Evolutionary conservation across 164 flowering plant species (phyloP).

Genomic region (Houttuynia cordata): DNA sequence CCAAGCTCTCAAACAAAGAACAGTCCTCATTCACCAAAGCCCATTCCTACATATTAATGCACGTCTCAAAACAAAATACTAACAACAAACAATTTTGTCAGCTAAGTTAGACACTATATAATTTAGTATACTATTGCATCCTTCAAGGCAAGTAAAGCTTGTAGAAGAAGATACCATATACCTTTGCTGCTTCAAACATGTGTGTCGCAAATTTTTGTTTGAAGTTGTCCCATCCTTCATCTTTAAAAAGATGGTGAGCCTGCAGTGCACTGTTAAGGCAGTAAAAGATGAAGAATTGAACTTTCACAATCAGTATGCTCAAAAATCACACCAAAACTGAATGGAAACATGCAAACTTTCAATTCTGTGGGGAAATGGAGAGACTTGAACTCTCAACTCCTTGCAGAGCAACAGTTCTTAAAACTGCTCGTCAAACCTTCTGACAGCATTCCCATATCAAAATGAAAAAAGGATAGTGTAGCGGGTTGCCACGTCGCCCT

Average conservation of each 20-base stretch:
- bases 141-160: too few species aligned
- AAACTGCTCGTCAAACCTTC: constrained; percentile 94
- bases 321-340: background rate
- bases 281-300: constrained; percentile 10
- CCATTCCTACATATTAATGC: constrained; percentile 49
- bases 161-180: constrained; percentile 12
- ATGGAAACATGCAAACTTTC: background rate
- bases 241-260: constrained; percentile 83
- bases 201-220: constrained; percentile 74
- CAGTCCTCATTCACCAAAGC: constrained; percentile 38
- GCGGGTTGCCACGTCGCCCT: constrained; percentile 88
- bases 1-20: constrained; percentile 49
- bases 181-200: constrained; percentile 92
- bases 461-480: constrained; percentile 36
- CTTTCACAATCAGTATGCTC: background rate
- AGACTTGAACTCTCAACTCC: constrained; percentile 99
- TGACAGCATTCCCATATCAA: constrained; percentile 91
- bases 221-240: constrained; percentile 80
- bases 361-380: constrained; percentile 85
- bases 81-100: background rate
- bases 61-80: background rate
- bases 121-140: too few species aligned
- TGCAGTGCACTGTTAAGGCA: constrained; percentile 62
- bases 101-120: too few species aligned
- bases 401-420: constrained; percentile 74